Conservation (phyloP, 805 yeast species). For the Pachysolen tannophilus region DNA sequence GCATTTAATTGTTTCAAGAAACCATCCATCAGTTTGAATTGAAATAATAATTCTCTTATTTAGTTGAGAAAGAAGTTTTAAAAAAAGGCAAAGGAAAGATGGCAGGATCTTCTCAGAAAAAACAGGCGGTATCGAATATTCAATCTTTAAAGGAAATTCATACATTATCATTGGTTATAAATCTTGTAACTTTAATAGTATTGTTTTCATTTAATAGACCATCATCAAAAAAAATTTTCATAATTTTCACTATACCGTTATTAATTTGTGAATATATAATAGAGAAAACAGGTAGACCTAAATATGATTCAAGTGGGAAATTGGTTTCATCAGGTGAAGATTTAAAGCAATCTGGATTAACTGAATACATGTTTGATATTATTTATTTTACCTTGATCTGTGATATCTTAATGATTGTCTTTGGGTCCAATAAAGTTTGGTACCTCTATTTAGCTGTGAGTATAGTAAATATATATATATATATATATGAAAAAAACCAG, state of each 20-base stretch:
- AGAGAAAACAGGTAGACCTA: slow-evolving; percentile 58
- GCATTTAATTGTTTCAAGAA: no score
- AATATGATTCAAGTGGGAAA: slow-evolving; percentile 34
- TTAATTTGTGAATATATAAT: slow-evolving; percentile 39
- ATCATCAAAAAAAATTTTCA: slow-evolving; percentile 30
- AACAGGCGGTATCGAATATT: slow-evolving; percentile 23
- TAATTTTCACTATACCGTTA: slow-evolving; percentile 34
- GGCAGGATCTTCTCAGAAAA: slow-evolving; percentile 32
- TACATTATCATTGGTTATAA: slow-evolving; percentile 27
- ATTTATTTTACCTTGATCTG: slow-evolving; percentile 57
- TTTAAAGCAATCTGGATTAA: slow-evolving; percentile 52
- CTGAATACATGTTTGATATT: slow-evolving; percentile 66
- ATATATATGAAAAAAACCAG: background rate
- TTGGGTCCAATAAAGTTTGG: slow-evolving; percentile 60
- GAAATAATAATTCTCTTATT: no score
- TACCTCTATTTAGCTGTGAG: slow-evolving; percentile 31
- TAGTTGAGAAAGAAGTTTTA: no score
- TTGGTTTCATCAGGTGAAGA: slow-evolving; percentile 53
- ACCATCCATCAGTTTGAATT: no score
- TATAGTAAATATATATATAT: background rate
- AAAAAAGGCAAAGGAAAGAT: slow-evolving; percentile 11
- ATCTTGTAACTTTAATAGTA: slow-evolving; percentile 29
- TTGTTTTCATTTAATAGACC: slow-evolving; percentile 38
- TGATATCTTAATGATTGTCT: slow-evolving; percentile 41
- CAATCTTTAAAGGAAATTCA: slow-evolving; percentile 24